Conservation (phyloP, 495 filamentous ascomycete genomes). For the Pyrenula aspistea region DNA sequence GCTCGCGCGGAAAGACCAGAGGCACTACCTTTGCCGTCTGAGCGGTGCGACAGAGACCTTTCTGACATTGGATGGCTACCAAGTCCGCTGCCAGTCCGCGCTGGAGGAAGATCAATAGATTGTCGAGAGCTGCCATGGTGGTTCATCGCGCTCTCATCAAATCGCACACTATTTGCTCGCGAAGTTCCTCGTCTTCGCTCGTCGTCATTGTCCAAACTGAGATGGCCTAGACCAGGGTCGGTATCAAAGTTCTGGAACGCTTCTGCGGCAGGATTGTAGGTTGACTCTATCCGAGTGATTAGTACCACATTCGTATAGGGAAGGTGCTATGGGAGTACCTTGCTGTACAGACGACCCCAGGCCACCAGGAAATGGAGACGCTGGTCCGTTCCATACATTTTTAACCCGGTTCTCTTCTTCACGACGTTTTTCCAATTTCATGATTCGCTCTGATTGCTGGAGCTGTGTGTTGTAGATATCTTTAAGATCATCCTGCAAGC, state of each 20-base stretch:
- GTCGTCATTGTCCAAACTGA: slow-evolving; percentile 78
- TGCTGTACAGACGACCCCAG: slow-evolving; percentile 58
- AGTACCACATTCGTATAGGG: slow-evolving; percentile 6
- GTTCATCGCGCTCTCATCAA: slow-evolving; percentile 81
- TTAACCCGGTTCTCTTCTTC: slow-evolving; percentile 73
- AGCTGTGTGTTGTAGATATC: slow-evolving; percentile 66
- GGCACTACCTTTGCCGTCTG: slow-evolving; percentile 90
- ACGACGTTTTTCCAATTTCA: slow-evolving; percentile 67
- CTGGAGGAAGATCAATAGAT: slow-evolving; percentile 57
- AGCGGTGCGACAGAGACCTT: slow-evolving; percentile 84
- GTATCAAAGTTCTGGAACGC: slow-evolving; percentile 79
- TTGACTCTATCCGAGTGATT: slow-evolving; percentile 40
- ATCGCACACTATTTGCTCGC: slow-evolving; percentile 94
- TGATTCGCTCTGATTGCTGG: slow-evolving; percentile 70
- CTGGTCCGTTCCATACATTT: slow-evolving; percentile 62
- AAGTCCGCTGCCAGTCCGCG: slow-evolving; percentile 68
- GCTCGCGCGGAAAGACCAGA: slow-evolving; percentile 73
- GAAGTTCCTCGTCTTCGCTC: slow-evolving; percentile 88
- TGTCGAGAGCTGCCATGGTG: slow-evolving; percentile 75
- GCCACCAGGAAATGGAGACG: slow-evolving; percentile 69
- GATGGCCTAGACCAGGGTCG: slow-evolving; percentile 55
- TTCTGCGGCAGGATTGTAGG: slow-evolving; percentile 62
- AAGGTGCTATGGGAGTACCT: slow-evolving; percentile 35
- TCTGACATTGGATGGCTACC: slow-evolving; percentile 78
- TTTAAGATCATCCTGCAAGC: slow-evolving; percentile 77